Conservation (phyloP, 805 yeast genomes). For the Kregervanrija fluxuum region DNA sequence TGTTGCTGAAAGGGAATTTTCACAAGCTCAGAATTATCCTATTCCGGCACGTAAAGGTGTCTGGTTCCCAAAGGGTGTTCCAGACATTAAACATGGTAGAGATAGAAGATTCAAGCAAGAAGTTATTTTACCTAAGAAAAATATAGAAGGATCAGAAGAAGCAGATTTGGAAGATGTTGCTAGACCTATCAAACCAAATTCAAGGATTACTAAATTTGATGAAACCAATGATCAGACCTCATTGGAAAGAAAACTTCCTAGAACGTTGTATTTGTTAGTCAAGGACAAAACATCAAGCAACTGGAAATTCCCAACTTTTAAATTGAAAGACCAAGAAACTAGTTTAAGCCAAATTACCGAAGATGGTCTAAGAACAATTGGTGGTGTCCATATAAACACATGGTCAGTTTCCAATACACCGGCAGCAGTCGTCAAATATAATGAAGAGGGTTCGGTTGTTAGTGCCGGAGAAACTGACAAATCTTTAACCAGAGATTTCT, state of each 20-base stretch:
- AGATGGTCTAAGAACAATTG: conserved; percentile 58
- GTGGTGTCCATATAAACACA: conserved; percentile 72
- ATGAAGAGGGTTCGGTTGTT: conserved; percentile 21
- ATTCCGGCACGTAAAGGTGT: conserved; percentile 65
- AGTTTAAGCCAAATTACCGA: conserved; percentile 72
- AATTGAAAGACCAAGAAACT: conserved; percentile 31
- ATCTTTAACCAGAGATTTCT: conserved; percentile 45
- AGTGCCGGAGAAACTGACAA: conserved; percentile 12
- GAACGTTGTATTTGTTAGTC: conserved; percentile 72
- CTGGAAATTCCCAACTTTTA: conserved; percentile 83
- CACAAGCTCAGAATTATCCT: conserved; percentile 71
- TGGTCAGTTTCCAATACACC: conserved; percentile 93
- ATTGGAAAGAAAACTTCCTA: conserved; percentile 70
- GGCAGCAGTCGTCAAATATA: conserved; percentile 54
- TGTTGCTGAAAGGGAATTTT: conserved; percentile 72
- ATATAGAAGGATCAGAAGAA: conserved; percentile 17
- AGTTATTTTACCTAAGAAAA: conserved; percentile 65
- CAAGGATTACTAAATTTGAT: conserved; percentile 79
- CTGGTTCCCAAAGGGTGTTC: conserved; percentile 75
- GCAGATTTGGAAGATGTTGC: conserved; percentile 46
- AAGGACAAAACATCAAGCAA: conserved; percentile 29
- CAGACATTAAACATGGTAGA: conserved; percentile 81
- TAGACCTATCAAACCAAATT: conserved; percentile 59
- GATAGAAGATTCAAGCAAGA: conserved; percentile 81
- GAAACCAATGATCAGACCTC: conserved; percentile 49